Evolutionary conservation across 2,329 filamentous ascomycete species (phyloP).

Genomic region (Scedosporium apiospermum): DNA sequence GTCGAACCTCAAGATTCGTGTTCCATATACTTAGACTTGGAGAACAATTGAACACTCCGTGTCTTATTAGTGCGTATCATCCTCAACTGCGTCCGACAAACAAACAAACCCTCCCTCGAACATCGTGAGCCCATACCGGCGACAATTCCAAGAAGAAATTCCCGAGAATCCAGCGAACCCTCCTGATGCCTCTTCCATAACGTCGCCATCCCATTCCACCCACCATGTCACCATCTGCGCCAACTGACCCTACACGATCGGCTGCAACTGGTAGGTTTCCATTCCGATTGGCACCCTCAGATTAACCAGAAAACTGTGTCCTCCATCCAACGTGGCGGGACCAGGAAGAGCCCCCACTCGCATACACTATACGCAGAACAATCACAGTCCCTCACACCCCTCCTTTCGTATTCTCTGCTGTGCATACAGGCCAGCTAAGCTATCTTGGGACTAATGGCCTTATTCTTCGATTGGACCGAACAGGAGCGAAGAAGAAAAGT

Average conservation of each 20-base stretch:
- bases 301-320: not conserved
- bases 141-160: too few relatives aligned
- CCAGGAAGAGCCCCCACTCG: not conserved
- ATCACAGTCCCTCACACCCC: not conserved
- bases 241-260: constrained; percentile 24
- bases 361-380: not conserved
- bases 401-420: constrained; percentile 1
- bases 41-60: too few relatives aligned
- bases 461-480: constrained; percentile 1
- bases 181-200: constrained; percentile 15
- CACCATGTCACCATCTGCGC: constrained; percentile 30
- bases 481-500: constrained; percentile 41
- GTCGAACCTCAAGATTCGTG: not conserved
- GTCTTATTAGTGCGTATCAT: too few relatives aligned
- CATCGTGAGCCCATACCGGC: not conserved
- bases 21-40: not conserved
- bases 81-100: not conserved
- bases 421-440: not conserved
- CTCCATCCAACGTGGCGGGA: constrained; percentile 5
- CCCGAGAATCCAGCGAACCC: not conserved
- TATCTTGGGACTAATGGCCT: constrained; percentile 1
- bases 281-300: not conserved
- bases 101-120: not conserved
- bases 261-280: constrained; percentile 8
- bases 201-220: constrained; percentile 8